These are phyloP conservation scores for Tuber aestivum DNA, from an alignment of 495 filamentous ascomycete genomes.

Conservation along the genomic window DNA sequence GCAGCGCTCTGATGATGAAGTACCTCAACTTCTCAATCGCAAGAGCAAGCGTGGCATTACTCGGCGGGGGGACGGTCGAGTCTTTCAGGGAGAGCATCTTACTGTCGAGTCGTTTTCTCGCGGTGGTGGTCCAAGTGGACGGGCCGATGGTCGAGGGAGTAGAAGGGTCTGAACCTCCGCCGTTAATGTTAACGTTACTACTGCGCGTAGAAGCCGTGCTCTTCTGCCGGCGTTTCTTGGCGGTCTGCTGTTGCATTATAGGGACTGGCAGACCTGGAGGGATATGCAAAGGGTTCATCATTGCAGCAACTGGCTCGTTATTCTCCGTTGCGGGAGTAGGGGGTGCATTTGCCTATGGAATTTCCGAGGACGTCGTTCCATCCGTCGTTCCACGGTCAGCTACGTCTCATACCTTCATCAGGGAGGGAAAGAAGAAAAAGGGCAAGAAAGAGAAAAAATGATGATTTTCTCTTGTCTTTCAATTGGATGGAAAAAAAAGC, in stretches of 20 bases:
- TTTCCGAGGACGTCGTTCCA: background rate
- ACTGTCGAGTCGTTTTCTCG: conserved; percentile 31
- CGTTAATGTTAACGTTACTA: conserved; percentile 26
- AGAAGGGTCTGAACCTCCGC: conserved; percentile 22
- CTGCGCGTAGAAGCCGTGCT: conserved; percentile 23
- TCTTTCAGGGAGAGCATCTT: conserved; percentile 38
- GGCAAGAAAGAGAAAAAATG: background rate
- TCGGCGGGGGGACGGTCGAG: conserved; percentile 32
- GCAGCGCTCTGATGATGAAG: conserved; percentile 32
- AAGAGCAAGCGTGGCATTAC: conserved; percentile 20
- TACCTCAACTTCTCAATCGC: conserved; percentile 33
- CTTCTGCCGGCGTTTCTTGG: conserved; percentile 26
- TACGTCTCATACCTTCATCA: background rate
- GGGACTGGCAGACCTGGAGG: conserved; percentile 33
- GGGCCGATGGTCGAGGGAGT: conserved; percentile 32
- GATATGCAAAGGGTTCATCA: conserved; percentile 32
- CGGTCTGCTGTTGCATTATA: conserved; percentile 25
- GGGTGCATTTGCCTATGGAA: conserved; percentile 25
- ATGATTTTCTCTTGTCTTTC: background rate
- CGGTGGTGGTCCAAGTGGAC: conserved; percentile 31
- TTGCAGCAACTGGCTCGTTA: conserved; percentile 26
- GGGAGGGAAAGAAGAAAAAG: background rate
- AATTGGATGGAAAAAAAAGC: conserved; percentile 2
- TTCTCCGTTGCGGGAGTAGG: conserved; percentile 35
- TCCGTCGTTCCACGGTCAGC: background rate